phyloP scores from a whole-genome alignment of 768 basidiomycete genomes.

The Goffeauzyma gilvescens region DNA sequence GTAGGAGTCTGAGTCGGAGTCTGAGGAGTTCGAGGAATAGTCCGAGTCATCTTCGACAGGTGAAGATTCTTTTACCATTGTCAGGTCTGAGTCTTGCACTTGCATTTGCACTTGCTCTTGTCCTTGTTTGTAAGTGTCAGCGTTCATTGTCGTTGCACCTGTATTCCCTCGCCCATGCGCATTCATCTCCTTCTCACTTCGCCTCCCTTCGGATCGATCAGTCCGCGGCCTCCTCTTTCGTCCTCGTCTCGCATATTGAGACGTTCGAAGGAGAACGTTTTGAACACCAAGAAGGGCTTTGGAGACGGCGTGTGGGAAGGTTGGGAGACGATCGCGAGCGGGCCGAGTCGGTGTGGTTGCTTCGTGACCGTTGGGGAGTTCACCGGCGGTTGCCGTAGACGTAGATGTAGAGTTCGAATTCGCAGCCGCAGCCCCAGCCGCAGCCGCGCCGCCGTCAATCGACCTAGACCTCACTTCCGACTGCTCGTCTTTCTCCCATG shows the following conservation, averaged over 20 bases:
- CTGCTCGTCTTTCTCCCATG: neutral
- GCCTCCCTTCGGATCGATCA: conserved; percentile 8
- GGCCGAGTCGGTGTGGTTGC: neutral
- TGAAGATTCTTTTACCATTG: conserved; percentile 44
- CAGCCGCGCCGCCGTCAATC: neutral
- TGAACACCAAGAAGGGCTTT: conserved; percentile 24
- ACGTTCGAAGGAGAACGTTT: conserved; percentile 24
- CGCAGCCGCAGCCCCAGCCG: neutral
- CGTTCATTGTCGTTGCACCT: neutral
- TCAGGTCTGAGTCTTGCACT: conserved; percentile 12
- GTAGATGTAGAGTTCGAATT: neutral
- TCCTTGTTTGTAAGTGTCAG: neutral
- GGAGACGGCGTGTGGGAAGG: conserved; percentile 22
- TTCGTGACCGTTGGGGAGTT: conserved; percentile 49
- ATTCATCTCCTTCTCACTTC: conserved; percentile 45
- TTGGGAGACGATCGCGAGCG: conserved; percentile 9
- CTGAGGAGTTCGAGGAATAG: conserved; percentile 10
- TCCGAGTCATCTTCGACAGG: conserved; percentile 66
- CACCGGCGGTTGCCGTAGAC: conserved; percentile 42
- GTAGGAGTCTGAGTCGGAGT: conserved; percentile 41
- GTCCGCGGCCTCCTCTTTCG: conserved; percentile 11
- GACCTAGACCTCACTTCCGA: neutral
- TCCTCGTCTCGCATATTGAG: conserved; percentile 13
- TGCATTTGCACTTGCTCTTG: conserved; percentile 44
- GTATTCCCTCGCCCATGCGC: conserved; percentile 11